A percentile compares a stretch with the other conserved stretches of the same genome.
Evolutionary conservation across 2,329 filamentous ascomycete species (phyloP).

Genomic region (Cytospora paraplurivora): DNA sequence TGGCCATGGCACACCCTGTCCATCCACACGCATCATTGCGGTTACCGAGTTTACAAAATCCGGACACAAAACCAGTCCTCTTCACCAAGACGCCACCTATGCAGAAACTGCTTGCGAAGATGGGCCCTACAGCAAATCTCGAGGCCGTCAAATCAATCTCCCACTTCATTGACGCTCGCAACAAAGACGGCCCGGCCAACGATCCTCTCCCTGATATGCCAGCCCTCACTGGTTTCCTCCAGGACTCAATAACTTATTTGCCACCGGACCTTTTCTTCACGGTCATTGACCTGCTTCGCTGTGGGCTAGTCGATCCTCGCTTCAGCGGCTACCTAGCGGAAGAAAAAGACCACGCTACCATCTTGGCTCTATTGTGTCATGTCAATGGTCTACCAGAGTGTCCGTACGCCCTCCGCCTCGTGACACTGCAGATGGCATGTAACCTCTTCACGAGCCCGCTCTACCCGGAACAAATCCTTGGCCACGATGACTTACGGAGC

Average conservation of each 20-base stretch:
- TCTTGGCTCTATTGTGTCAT: constrained; percentile 61
- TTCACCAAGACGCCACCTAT: constrained; percentile 82
- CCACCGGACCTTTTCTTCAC: constrained; percentile 72
- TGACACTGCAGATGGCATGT: constrained; percentile 79
- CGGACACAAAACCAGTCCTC: constrained; percentile 65
- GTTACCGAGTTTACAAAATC: constrained; percentile 69
- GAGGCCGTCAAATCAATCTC: constrained; percentile 65
- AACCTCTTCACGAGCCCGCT: constrained; percentile 80
- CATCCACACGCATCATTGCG: constrained; percentile 75
- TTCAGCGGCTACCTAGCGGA: constrained; percentile 83
- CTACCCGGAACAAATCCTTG: constrained; percentile 66
- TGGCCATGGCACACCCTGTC: constrained; percentile 72
- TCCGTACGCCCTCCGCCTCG: constrained; percentile 81
- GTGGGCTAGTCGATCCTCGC: constrained; percentile 74
- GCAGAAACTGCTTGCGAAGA: constrained; percentile 77
- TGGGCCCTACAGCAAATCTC: constrained; percentile 64
- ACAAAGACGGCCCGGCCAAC: constrained; percentile 61
- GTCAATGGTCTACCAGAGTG: constrained; percentile 59
- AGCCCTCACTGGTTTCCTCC: constrained; percentile 64
- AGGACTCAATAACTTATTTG: constrained; percentile 55
- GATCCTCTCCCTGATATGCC: constrained; percentile 71
- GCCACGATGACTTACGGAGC: constrained; percentile 52
- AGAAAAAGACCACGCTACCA: constrained; percentile 65
- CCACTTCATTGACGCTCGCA: constrained; percentile 68
- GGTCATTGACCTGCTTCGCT: constrained; percentile 80